Evolutionary conservation across 2,329 filamentous ascomycete species (phyloP), one percentile per base, ranked within the genome.

Genomic region (Pseudocercospora pini-densiflorae): DNA sequence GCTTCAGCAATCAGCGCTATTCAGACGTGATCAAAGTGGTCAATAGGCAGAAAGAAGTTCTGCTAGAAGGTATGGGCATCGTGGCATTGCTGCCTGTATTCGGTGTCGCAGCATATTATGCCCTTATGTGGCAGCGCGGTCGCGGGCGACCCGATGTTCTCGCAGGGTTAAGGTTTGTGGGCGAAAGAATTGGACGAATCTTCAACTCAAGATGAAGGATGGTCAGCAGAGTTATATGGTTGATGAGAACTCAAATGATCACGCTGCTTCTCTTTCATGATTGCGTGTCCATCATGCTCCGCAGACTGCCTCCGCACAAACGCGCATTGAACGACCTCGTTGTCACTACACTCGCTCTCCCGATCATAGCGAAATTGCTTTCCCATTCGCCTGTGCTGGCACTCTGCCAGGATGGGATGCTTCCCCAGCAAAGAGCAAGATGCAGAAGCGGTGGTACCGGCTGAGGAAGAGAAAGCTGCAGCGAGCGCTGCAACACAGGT

Each of bases 1-100:
- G 93, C 72, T 99, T 99, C 77, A 92, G 92, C 66, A 97, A 97
- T 74, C 91, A 97, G 80, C 84, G 92, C 21, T 99, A 99, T 79
- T 92, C 91, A 0, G 90, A 96, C 67, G 91, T 98, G 3, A 86
- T 93, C 36, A 83, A 81, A 45, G 87, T 86, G 70, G 92, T 90
- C 64, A 86, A 90, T 63, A 80, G 86, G 62, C 93, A 97, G 78
- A 89, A 90, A 2, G 82, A 81, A 57, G 66, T 79, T 10, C 62
- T 81, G 67, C 36, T 75, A 5, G 62, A 72, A 24, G 73, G 72
- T 5, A 73, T 79, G 68, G 78, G 91, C 5, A 79, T 93, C 33
- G 79, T 86, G 54, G 69, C 77, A 7, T 73, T 76, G 24, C 27
- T 80, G 8, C 74, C 75, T 8, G 63, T 70, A 8, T 29, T 71